Base-by-base conservation (phyloP, 768 basidiomycete species). In the Suillus placidus region DNA sequence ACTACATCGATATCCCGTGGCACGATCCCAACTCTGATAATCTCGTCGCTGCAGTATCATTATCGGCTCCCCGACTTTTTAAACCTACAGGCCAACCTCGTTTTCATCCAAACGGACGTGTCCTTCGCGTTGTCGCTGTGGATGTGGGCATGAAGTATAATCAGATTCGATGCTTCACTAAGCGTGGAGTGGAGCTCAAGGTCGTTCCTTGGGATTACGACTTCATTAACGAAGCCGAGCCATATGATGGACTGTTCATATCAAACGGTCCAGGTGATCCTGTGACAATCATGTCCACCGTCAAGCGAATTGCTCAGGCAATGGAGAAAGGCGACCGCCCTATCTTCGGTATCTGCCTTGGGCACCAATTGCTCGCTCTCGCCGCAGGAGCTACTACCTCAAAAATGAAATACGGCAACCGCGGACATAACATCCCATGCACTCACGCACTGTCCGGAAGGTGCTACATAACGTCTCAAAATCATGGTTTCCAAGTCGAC, bases 141-240 rank as follows among this genome's bases (percentile, higher is more conserved):
- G 97, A 99, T 76, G 97, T 99, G 60, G 97, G 97, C n/a, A 99
- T 99, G 94, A 99, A 99, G 80, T 97, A 93, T 82, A 99, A 99
- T 79, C 97, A 99, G 79, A 95, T 99, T 71, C 87, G 97, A 40
- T 99, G 97, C 82, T 98, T 99, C 80, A 88, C 87, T 51, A 83
- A 87, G 43, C 91, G 97, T 40, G 97, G 97, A 58, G 87, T 98
- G 42, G 94, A 99, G 77, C 83, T 99, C 75, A 98, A 99, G 80
- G 94, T 98, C 61, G 93, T 99, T 9, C 96, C 97, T 34, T 99
- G 97, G 97, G 84, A 99, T 75, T 93, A 96, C 76, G 92, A 99
- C 79, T 94, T 96, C 76, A 80, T 92, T 34, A 77, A 83, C 2
- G 94, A 98, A 66, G 60, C 77, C 0, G 92, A 93, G 71, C 88